These are phyloP conservation scores for Staphylotrichum longicolle DNA, from an alignment of 495 filamentous ascomycete genomes.

Conservation along the genomic window DNA sequence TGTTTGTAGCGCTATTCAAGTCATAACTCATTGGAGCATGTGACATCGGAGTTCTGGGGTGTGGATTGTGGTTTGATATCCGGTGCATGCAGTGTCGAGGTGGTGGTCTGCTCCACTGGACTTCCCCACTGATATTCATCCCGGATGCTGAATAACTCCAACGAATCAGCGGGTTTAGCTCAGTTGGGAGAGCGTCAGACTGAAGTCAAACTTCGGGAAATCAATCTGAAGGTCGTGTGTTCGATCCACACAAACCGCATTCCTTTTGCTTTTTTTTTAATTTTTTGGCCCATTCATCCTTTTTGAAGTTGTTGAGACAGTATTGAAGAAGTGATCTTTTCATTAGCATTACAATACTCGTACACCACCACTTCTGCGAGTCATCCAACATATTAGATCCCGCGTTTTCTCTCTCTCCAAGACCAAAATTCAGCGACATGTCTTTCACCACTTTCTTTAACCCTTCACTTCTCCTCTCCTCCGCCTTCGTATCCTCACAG, in stretches of 20 bases:
- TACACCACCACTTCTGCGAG: too few relatives aligned
- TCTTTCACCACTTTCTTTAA: too few relatives aligned
- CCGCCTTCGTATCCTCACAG: constrained; percentile 29
- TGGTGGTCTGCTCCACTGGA: too few relatives aligned
- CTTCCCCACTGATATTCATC: too few relatives aligned
- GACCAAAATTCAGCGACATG: too few relatives aligned
- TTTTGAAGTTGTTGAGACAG: too few relatives aligned
- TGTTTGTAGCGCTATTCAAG: background rate
- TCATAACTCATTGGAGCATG: too few relatives aligned
- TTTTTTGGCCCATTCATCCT: background rate
- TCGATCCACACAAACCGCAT: constrained; percentile 27
- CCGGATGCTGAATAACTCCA: background rate
- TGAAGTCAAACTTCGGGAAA: constrained; percentile 24
- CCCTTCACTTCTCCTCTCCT: background rate
- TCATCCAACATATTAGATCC: background rate
- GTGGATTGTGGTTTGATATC: too few relatives aligned
- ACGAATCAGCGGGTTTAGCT: constrained; percentile 23
- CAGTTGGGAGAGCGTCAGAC: constrained; percentile 29
- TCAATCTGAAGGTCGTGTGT: constrained; percentile 27
- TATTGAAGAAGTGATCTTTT: too few relatives aligned
- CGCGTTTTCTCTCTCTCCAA: too few relatives aligned
- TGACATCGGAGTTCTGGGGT: background rate
- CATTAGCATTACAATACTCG: too few relatives aligned
- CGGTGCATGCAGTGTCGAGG: too few relatives aligned
- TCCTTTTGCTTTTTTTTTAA: background rate